A percentile compares a stretch with the other conserved stretches of the same genome.
Conservation (phyloP, 83 land plant genomes). For the Thuja plicata region DNA sequence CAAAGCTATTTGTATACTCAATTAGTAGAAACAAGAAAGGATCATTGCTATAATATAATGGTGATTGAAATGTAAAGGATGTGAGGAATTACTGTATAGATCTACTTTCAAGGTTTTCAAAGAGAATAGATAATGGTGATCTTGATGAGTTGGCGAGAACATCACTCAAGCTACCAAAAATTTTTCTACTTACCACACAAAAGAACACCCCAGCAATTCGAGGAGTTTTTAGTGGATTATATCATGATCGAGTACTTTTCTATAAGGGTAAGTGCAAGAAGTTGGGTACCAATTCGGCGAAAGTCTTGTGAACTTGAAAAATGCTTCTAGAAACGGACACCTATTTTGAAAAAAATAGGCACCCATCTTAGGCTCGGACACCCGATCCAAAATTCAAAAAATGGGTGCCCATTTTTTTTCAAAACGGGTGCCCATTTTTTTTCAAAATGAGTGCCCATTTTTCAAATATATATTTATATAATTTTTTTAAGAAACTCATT, state of each 20-base stretch:
- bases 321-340: no score
- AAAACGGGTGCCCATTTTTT: no score
- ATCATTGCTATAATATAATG: slow-evolving; percentile 55
- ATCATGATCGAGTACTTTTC: slow-evolving; percentile 59
- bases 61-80: slow-evolving; percentile 42
- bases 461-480: no score
- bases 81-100: slow-evolving; percentile 52
- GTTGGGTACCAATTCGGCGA: no score
- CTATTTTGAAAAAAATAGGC: no score
- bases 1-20: slow-evolving; percentile 54
- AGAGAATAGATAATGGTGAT: slow-evolving; percentile 31
- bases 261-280: no score
- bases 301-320: no score
- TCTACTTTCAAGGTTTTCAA: slow-evolving; percentile 67
- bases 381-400: no score
- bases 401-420: no score
- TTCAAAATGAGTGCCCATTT: no score
- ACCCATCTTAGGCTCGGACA: no score
- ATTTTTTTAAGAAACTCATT: no score
- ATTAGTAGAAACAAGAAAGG: slow-evolving; percentile 42
- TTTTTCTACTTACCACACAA: slow-evolving; percentile 66
- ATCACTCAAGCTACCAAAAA: slow-evolving; percentile 39
- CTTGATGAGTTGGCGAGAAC: slow-evolving; percentile 28
- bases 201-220: slow-evolving; percentile 80
- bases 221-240: slow-evolving; percentile 81